Base-by-base conservation (phyloP, 2,329 filamentous ascomycete genomes). In the Aspergillus felis region DNA sequence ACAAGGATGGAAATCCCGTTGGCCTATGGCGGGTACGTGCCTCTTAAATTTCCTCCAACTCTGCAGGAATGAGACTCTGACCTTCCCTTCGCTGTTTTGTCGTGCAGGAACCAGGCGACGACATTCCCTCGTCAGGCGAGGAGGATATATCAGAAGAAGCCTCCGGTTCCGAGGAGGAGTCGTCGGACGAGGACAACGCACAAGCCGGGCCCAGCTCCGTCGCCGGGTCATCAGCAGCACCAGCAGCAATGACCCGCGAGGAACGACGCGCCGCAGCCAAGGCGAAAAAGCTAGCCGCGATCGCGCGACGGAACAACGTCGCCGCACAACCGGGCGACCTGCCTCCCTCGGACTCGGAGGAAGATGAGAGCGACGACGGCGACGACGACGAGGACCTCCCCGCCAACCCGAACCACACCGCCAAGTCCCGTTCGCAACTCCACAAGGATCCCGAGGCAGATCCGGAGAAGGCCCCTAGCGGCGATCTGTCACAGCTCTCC, bases 231-330 rank as follows among this genome's bases (percentile, higher is more conserved):
- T 38, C 32, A 17, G 32, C 14, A 17, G 32, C 14, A 17, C 14
- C 32, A 28, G 28, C 49, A 38, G 41, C 54, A 20, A 76, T 91
- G 78, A 92, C 85, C 61, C 92, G 94, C 70, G 92, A 97, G 74
- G 87, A 95, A 74, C 92, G 94, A 72, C 89, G 88, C 73, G 89
- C 90, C 50, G 87, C 87, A 59, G 92, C 92, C 69, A 96, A 96
- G 78, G 91, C 91, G 58, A 89, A 89, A 74, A 97, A 97, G 78
- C 88, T 91, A 68, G 92, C 92, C 24, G 93, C 92, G 64, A 89
- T 92, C 71, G 89, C 88, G 55, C 87, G 84, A 71, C 87, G 88
- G 75, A 88, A 87, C 73, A 82, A 85, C 60, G 85, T 85, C 58
- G 79, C 84, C 32, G 87, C 92, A 28, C 87, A 91, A 69, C 89